Conservation (phyloP, 352 stramenopile genomes). For the Poterioochromonas sp. region DNA sequence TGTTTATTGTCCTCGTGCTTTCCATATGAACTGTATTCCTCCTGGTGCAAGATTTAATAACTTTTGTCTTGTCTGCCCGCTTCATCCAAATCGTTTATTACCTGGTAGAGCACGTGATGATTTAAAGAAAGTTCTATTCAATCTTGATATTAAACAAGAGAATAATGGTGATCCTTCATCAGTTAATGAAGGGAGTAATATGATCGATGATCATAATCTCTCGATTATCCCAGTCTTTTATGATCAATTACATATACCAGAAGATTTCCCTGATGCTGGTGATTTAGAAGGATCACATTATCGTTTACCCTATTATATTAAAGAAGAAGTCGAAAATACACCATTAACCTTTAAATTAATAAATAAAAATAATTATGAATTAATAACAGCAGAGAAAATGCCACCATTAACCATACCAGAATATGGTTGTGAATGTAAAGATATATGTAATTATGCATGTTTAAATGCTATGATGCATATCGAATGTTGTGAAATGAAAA, state of each 20-base stretch:
- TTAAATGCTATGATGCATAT: slow-evolving; percentile 37
- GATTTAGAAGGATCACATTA: neutral
- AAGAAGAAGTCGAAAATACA: slow-evolving; percentile 17
- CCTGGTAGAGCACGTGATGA: neutral
- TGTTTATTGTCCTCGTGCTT: slow-evolving; percentile 40
- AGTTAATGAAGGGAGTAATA: slow-evolving; percentile 11
- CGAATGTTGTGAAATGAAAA: slow-evolving; percentile 26
- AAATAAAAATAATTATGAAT: slow-evolving; percentile 16
- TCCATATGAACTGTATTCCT: slow-evolving; percentile 47
- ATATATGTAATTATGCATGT: slow-evolving; percentile 35
- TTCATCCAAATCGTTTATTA: slow-evolving; percentile 35
- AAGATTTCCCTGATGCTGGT: neutral
- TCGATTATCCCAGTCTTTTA: neutral
- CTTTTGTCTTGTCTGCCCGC: slow-evolving; percentile 38
- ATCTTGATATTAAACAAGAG: neutral
- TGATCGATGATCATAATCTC: slow-evolving; percentile 22
- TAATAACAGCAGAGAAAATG: neutral
- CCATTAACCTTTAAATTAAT: slow-evolving; percentile 25
- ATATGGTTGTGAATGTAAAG: neutral
- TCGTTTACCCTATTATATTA: neutral
- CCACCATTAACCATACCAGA: slow-evolving; percentile 13
- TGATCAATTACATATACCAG: slow-evolving; percentile 13
- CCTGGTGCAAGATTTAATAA: slow-evolving; percentile 40
- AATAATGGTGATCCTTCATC: neutral
- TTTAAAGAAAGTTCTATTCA: neutral